Evolutionary conservation across 2,329 filamentous ascomycete genomes (phyloP).

Genomic region (Leptodontidium sp.): DNA sequence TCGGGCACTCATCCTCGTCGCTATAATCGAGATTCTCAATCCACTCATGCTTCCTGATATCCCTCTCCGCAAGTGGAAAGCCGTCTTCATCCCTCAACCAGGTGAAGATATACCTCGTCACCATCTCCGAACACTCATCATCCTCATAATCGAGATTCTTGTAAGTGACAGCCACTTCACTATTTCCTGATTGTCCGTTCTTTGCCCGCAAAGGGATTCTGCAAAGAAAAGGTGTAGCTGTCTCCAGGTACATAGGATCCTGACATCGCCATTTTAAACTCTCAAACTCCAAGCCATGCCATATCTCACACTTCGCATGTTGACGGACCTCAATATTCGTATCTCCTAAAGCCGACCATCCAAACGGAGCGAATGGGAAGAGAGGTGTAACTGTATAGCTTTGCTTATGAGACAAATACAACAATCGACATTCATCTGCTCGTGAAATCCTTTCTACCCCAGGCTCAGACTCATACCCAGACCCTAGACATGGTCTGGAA

Average conservation of each 20-base stretch:
- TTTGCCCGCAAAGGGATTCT: slow-evolving; percentile 30
- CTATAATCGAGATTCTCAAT: slow-evolving; percentile 41
- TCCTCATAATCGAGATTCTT: slow-evolving; percentile 35
- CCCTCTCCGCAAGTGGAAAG: slow-evolving; percentile 44
- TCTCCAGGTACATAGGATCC: not conserved
- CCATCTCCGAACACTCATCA: slow-evolving; percentile 40
- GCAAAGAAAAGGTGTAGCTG: not conserved
- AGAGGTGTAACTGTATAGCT: slow-evolving; percentile 32
- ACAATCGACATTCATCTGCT: slow-evolving; percentile 39
- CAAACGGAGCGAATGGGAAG: slow-evolving; percentile 38
- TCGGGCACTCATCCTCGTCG: slow-evolving; percentile 39
- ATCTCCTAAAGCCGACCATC: slow-evolving; percentile 34
- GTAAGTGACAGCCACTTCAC: slow-evolving; percentile 32
- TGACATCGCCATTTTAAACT: slow-evolving; percentile 33
- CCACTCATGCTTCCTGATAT: slow-evolving; percentile 45
- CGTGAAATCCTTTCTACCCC: slow-evolving; percentile 33
- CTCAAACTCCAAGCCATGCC: slow-evolving; percentile 34
- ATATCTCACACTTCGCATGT: slow-evolving; percentile 32
- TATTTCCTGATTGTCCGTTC: slow-evolving; percentile 26
- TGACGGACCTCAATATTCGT: slow-evolving; percentile 36
- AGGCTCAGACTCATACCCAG: not conserved
- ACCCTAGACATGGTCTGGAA: slow-evolving; percentile 9
- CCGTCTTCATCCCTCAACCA: slow-evolving; percentile 44
- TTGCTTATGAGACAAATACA: slow-evolving; percentile 38
- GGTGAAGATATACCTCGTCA: slow-evolving; percentile 45